Conservation (phyloP, 345 rosid genomes). For the Melaleuca alternifolia region DNA sequence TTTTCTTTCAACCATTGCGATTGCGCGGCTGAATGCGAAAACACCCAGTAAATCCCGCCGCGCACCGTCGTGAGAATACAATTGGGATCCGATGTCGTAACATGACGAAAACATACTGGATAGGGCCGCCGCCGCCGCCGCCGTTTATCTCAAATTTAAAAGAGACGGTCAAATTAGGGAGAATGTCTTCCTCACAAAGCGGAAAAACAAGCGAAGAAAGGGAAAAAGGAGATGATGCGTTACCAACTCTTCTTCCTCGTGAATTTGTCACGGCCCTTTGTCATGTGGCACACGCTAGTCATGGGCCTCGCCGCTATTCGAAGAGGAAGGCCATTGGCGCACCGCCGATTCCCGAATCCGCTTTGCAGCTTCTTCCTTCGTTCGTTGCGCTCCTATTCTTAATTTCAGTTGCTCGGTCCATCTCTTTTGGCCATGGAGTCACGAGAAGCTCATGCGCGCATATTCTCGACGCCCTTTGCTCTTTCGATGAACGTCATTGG, state of each 20-base stretch:
- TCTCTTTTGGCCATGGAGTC: background rate
- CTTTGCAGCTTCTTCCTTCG: background rate
- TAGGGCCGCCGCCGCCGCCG: background rate
- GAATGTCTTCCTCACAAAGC: background rate
- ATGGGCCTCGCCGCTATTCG: background rate
- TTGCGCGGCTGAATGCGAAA: background rate
- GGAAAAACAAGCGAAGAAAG: background rate
- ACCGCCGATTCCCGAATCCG: background rate
- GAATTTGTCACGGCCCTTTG: background rate
- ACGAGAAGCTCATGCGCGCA: background rate
- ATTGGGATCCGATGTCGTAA: background rate
- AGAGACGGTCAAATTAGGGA: background rate
- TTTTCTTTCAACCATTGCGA: background rate
- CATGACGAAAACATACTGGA: background rate
- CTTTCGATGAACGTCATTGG: background rate
- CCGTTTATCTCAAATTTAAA: background rate
- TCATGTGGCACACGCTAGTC: background rate
- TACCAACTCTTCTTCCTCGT: fast-evolving
- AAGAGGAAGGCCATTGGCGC: background rate
- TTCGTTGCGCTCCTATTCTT: background rate
- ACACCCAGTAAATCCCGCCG: background rate
- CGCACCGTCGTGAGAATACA: background rate
- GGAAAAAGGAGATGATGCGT: background rate
- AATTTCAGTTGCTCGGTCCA: background rate
- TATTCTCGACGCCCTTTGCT: background rate